Conservation (phyloP, 495 filamentous ascomycete species). For the Penicillium antarcticum region DNA sequence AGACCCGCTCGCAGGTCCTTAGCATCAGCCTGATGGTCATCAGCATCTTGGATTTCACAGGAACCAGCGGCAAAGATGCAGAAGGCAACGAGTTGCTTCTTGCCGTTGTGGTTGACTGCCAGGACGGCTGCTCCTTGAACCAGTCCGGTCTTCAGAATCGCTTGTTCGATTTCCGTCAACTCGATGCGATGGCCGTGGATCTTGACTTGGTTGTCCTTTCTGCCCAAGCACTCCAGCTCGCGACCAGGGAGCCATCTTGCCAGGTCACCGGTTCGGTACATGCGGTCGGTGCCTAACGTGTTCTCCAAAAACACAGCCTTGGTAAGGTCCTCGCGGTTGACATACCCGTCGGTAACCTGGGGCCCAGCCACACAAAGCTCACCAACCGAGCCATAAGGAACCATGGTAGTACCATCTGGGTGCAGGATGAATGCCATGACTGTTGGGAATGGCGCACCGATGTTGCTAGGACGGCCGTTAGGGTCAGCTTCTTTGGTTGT, state of each 20-base stretch:
- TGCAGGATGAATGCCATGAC: slow-evolving; percentile 17
- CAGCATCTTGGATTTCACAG: background rate
- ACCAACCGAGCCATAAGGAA: slow-evolving; percentile 42
- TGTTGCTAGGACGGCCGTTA: slow-evolving; percentile 15
- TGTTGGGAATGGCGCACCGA: slow-evolving; percentile 19
- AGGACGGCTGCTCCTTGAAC: slow-evolving; percentile 9
- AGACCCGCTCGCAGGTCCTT: background rate
- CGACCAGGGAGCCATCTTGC: slow-evolving; percentile 29
- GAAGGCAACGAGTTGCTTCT: slow-evolving; percentile 12
- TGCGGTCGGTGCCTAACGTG: slow-evolving; percentile 3
- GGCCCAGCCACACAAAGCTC: slow-evolving; percentile 48
- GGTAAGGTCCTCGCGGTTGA: slow-evolving; percentile 26
- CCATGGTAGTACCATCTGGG: slow-evolving; percentile 26
- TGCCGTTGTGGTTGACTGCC: slow-evolving; percentile 6
- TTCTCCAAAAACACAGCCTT: slow-evolving; percentile 22
- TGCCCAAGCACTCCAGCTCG: slow-evolving; percentile 36
- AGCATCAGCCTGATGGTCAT: background rate
- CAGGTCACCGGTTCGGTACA: slow-evolving; percentile 40
- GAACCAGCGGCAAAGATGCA: background rate
- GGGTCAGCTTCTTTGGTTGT: slow-evolving; percentile 13
- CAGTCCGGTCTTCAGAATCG: background rate
- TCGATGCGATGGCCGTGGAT: slow-evolving; percentile 41
- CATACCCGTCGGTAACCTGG: slow-evolving; percentile 34
- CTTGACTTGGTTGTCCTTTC: slow-evolving; percentile 47
- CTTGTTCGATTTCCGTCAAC: slow-evolving; percentile 38